Base-by-base conservation (phyloP, 1,284 basidiomycete species). In the Sanghuangporus weigelae region DNA sequence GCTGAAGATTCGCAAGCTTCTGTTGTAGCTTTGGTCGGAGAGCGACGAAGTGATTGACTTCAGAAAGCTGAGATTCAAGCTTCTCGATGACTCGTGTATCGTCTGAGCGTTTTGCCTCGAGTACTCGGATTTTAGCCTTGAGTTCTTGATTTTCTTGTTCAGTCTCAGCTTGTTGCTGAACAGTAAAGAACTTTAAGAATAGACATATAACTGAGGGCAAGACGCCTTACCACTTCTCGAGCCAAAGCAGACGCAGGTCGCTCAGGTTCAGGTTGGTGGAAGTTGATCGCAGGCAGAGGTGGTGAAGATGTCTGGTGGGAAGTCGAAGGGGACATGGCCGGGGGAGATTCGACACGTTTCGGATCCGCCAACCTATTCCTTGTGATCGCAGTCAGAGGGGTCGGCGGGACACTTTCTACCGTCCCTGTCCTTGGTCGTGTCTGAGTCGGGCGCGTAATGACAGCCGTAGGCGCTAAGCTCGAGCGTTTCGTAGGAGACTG, bases 1-100 rank as follows among this genome's bases (percentile, higher is more conserved):
- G 86, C 71, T 93, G 90, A 42, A 93, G 82, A 39, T 87, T 84
- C 57, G 84, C 87, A 40, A 97, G 84, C 73, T 96, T 96, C 38
- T 87, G 88, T 76, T 93, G 93, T 23, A 96, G 83, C 75, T 95
- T 98, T 7, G 93, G 93, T 19, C 91, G 82, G 12, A 94, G 80
- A 3, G 91, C 83, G n/a, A 92, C 86, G 69, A 96, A 93, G 14
- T 87, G 82, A 71, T 95, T 92, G 0, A 90, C 91, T 68, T 97
- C 94, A 3, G 84, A 81, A 6, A 93, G 85, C 51, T 90, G 85
- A 7, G 84, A 82, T 72, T 99, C 95, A n/a, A 98, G 84, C 71
- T 91, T 87, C 60, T 91, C 85, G 35, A 98, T 81, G 65, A 86
- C 87, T 19, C 90, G 87, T 0, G 91, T 81, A 71, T 98, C 96